These are phyloP conservation scores for Termitomyces sp. DNA, from an alignment of 768 basidiomycete genomes.

Conservation along the genomic window DNA sequence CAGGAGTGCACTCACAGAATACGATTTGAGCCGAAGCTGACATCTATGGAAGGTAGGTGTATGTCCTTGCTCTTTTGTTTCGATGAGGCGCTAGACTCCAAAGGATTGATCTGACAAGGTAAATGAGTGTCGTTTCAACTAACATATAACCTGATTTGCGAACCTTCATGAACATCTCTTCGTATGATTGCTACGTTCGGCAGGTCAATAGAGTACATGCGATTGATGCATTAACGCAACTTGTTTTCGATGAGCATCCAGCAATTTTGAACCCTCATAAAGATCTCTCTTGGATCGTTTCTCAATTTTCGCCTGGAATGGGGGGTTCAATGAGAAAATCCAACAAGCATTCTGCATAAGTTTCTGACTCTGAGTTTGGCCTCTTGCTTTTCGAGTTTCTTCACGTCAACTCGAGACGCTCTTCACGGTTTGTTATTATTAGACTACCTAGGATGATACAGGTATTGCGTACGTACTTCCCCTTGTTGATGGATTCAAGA, in stretches of 20 bases:
- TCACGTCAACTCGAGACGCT: constrained; percentile 88
- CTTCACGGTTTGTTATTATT: constrained; percentile 29
- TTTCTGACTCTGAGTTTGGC: constrained; percentile 77
- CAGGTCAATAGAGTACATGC: constrained; percentile 2
- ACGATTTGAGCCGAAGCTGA: constrained; percentile 91
- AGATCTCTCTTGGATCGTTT: constrained; percentile 87
- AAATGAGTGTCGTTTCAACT: background rate
- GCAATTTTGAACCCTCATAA: constrained; percentile 93
- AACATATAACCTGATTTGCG: background rate
- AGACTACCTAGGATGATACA: constrained; percentile 10
- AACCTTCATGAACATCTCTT: constrained; percentile 99
- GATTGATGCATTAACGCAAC: constrained; percentile 27
- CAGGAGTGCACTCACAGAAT: constrained; percentile 55
- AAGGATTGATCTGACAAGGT: constrained; percentile 71
- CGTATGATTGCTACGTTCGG: constrained; percentile 78
- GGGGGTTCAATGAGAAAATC: constrained; percentile 2
- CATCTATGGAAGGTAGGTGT: constrained; percentile 91
- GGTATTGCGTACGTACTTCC: constrained; percentile 53
- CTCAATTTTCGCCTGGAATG: constrained; percentile 83
- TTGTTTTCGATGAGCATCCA: constrained; percentile 90
- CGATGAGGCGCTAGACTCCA: constrained; percentile 68
- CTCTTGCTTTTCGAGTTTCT: constrained; percentile 95
- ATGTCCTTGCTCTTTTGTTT: constrained; percentile 99
- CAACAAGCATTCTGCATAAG: background rate
- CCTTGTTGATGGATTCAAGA: constrained; percentile 89